A percentile compares a stretch with the other conserved stretches of the same genome.
These are phyloP conservation scores for Litsea cubeba DNA, from an alignment of 164 flowering plant genomes.

Conservation along the genomic window DNA sequence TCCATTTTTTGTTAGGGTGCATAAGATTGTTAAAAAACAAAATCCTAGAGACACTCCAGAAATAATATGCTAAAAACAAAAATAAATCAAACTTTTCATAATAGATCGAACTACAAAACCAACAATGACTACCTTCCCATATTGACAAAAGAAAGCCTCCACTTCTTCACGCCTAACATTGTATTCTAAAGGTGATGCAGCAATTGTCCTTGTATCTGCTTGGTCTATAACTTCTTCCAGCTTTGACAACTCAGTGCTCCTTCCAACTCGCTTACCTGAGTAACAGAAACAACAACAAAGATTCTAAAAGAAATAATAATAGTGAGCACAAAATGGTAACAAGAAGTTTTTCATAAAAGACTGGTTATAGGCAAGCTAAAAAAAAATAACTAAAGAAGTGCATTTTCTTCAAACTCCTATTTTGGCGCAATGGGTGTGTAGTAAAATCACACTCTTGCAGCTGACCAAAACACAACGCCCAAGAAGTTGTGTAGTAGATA, in stretches of 20 bases:
- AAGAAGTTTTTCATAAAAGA: not conserved
- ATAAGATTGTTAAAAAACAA: no score
- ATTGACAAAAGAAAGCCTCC: conserved; percentile 65
- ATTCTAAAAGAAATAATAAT: not conserved
- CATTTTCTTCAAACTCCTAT: no score
- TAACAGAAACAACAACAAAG: not conserved
- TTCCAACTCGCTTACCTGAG: conserved; percentile 70
- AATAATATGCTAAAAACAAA: no score
- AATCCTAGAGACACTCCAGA: no score
- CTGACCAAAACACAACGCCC: no score
- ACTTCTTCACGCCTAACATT: conserved; percentile 66
- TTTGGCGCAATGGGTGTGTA: not conserved
- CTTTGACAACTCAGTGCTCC: conserved; percentile 52
- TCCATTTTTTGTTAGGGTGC: no score
- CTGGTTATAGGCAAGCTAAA: not conserved
- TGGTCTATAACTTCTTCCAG: conserved; percentile 84
- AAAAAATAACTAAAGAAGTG: no score
- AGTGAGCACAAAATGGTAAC: not conserved
- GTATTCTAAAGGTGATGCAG: conserved; percentile 71
- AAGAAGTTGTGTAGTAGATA: no score
- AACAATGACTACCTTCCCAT: conserved; percentile 51
- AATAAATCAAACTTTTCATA: no score
- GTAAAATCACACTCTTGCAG: no score
- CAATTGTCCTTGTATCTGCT: conserved; percentile 63
- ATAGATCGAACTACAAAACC: no score